Conservation (phyloP, 2,329 filamentous ascomycete genomes). For the Paecilomyces formosus region DNA sequence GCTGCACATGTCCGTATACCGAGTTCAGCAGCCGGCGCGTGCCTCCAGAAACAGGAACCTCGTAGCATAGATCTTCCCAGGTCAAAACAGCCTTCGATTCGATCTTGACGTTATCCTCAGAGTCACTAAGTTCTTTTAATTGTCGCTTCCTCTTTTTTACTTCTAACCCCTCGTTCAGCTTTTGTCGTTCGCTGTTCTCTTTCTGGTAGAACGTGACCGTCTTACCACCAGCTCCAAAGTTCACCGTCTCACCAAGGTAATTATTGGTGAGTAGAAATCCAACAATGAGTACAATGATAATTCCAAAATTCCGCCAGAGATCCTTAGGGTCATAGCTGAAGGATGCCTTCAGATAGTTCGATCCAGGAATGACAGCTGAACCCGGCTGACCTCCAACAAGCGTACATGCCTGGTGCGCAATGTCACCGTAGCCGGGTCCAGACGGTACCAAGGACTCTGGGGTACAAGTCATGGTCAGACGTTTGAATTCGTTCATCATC, state of each 20-base stretch:
- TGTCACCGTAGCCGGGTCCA: constrained; percentile 36
- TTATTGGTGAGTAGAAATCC: constrained; percentile 55
- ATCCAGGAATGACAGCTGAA: constrained; percentile 45
- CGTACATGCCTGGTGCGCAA: constrained; percentile 52
- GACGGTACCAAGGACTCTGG: constrained; percentile 50
- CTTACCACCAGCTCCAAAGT: constrained; percentile 61
- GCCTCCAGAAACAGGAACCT: constrained; percentile 40
- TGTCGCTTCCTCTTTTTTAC: constrained; percentile 21
- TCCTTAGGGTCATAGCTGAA: constrained; percentile 51
- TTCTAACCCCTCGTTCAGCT: constrained; percentile 29
- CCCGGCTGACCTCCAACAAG: constrained; percentile 51
- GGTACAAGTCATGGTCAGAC: constrained; percentile 47
- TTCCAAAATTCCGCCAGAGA: constrained; percentile 69
- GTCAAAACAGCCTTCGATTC: constrained; percentile 65
- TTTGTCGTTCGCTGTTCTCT: constrained; percentile 30
- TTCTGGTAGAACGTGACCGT: constrained; percentile 13
- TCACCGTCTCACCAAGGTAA: constrained; percentile 27
- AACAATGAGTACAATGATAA: constrained; percentile 67
- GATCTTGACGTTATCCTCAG: constrained; percentile 52
- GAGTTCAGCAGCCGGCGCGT: constrained; percentile 47
- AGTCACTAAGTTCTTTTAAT: constrained; percentile 17
- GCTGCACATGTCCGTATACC: constrained; percentile 65
- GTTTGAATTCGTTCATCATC: constrained; percentile 63
- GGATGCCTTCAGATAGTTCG: constrained; percentile 47
- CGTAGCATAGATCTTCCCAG: constrained; percentile 79